phyloP scores from a whole-genome alignment of 2,329 filamentous ascomycete species.

The Cercospora janseana region DNA sequence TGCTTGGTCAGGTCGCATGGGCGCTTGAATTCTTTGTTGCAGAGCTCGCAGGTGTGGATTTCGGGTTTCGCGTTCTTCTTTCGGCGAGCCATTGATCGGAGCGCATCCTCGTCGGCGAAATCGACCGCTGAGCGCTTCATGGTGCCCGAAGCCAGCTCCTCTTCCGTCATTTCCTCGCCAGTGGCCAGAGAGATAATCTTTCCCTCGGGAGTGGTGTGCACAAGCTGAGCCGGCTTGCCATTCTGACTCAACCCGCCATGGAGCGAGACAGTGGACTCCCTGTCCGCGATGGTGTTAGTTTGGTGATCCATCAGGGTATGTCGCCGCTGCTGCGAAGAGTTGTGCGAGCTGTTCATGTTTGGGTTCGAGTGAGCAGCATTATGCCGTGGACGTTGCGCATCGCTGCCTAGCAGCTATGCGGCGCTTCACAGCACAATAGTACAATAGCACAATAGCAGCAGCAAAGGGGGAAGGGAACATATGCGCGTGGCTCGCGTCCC shows the following conservation, averaged over 20 bases:
- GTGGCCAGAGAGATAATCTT: conserved; percentile 71
- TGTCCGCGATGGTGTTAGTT: conserved; percentile 37
- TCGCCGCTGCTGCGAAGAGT: no score
- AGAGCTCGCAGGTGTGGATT: conserved; percentile 62
- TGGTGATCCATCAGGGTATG: no score
- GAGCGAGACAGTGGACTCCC: conserved; percentile 72
- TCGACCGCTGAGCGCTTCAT: conserved; percentile 58
- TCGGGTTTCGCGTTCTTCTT: conserved; percentile 74
- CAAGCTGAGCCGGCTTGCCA: conserved; percentile 78
- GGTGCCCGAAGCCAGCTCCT: conserved; percentile 56
- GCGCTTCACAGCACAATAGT: conserved; percentile 2
- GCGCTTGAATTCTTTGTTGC: conserved; percentile 90
- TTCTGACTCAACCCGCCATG: conserved; percentile 78
- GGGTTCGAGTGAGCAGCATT: background rate
- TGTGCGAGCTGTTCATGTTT: background rate
- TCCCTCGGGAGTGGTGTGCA: conserved; percentile 71
- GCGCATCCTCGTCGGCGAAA: conserved; percentile 75
- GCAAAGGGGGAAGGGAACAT: no score
- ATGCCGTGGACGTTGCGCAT: background rate
- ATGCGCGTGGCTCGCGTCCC: no score
- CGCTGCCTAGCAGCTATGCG: conserved; percentile 6
- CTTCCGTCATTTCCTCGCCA: conserved; percentile 49
- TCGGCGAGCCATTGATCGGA: conserved; percentile 90
- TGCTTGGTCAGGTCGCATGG: conserved; percentile 98
- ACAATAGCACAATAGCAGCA: conserved; percentile 18